Evolutionary conservation across 257 asterid species (phyloP), one percentile per base, ranked within the genome.

Genomic region (Gynochthodes officinalis): DNA sequence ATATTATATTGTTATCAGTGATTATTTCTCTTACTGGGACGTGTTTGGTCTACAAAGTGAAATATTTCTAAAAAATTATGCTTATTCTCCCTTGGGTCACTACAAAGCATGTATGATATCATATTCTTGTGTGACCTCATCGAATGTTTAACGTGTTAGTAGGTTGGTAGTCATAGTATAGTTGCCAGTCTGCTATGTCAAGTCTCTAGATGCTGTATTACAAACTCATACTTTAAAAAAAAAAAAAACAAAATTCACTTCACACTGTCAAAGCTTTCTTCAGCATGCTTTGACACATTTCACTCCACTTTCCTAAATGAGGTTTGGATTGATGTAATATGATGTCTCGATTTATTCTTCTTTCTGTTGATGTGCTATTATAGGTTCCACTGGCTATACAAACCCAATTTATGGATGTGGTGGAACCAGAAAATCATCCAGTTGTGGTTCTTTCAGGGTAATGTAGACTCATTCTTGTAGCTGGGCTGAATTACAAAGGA

Each of bases 361-460:
- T 68, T 11, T 39, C 62, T 75, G 7, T 57, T 59, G 4, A 60
- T 64, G 69, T 63, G 43, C 35, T 61, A 49, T 75, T 75, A 71
- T 82, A 94, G 99, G 91, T 91, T 57, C 99, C 99, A 49, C 77
- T 84, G 71, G 89, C 86, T 80, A 86, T 94, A 75, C 85, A 87
- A 77, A 82, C 82, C 70, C 85, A 77, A 67, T 88, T 81, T 78
- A 62, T 75, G 75, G 82, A 88, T 57, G 57, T 84, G 64, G 67
- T 79, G 88, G 95, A 89, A 76, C 80, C 83, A 66, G 98, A 87
- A 80, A 83, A 90, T 74, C 98, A 94, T 86, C 99, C 99, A 27
- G 90, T 94, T 82, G 85, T 86, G 73, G 67, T 83, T 63, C 95
- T 94, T 59, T 91, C 87, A 76, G 82, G 97, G 99, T 91, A 85